These are phyloP conservation scores for Dendrothele bispora DNA, from an alignment of 768 basidiomycete genomes.

Conservation along the genomic window DNA sequence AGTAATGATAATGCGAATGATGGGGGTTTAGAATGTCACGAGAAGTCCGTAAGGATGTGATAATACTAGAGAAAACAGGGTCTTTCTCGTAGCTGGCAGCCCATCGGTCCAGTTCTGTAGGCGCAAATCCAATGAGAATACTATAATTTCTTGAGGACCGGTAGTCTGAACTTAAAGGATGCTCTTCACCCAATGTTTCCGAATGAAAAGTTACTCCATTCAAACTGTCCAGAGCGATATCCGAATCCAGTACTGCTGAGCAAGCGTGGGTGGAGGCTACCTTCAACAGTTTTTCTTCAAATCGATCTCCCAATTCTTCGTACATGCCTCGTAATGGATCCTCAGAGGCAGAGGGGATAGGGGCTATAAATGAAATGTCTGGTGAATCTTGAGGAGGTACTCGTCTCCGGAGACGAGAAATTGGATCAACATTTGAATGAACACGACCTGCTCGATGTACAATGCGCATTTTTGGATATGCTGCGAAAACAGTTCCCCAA, in stretches of 20 bases:
- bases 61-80: background rate
- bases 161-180: too few relatives aligned
- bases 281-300: slow-evolving; percentile 1
- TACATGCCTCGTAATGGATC: slow-evolving; percentile 1
- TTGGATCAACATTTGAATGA: slow-evolving; percentile 4
- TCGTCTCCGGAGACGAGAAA: background rate
- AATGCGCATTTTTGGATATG: slow-evolving; percentile 18
- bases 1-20: background rate
- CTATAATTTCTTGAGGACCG: background rate
- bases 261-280: background rate
- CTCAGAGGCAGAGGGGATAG: background rate
- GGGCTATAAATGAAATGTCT: background rate
- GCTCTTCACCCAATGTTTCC: too few relatives aligned
- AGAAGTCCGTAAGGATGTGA: background rate
- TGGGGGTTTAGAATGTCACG: background rate
- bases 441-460: background rate
- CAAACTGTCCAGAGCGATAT: too few relatives aligned
- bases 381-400: background rate
- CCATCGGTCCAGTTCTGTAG: background rate
- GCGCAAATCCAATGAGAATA: background rate
- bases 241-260: too few relatives aligned
- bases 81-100: background rate
- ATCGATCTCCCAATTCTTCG: background rate
- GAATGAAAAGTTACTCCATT: too few relatives aligned
- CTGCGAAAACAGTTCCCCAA: slow-evolving; percentile 25